These are phyloP conservation scores for Aspergillaceae sp. DNA, from an alignment of 2,329 filamentous ascomycete genomes.

Conservation along the genomic window DNA sequence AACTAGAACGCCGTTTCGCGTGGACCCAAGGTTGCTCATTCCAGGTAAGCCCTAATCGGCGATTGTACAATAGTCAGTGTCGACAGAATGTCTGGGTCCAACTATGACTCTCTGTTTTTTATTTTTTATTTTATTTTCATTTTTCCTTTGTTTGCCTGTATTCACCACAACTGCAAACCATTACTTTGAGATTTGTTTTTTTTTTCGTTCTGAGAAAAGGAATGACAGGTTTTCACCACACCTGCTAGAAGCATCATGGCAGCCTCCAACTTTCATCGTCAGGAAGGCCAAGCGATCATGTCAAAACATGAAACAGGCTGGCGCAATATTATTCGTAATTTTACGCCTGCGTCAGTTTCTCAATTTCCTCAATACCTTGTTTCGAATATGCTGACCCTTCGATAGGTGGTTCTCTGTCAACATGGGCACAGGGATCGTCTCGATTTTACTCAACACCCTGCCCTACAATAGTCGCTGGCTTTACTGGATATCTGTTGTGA, in stretches of 20 bases:
- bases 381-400: neutral
- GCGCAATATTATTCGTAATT: slow-evolving; percentile 22
- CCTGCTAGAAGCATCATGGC: too few species aligned
- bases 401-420: slow-evolving; percentile 28
- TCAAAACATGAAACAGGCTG: slow-evolving; percentile 20
- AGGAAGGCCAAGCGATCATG: neutral
- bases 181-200: too few species aligned
- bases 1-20: neutral
- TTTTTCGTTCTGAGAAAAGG: too few species aligned
- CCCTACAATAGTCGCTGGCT: slow-evolving; percentile 30
- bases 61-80: neutral
- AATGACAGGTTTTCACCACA: too few species aligned
- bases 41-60: neutral
- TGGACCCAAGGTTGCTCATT: neutral
- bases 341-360: slow-evolving; percentile 29
- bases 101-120: neutral
- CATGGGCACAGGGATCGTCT: slow-evolving; percentile 32
- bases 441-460: slow-evolving; percentile 25
- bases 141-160: too few species aligned
- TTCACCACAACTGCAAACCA: too few species aligned
- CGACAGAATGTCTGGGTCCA: neutral
- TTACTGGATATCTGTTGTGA: slow-evolving; percentile 25
- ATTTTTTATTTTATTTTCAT: too few species aligned
- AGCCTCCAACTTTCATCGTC: neutral
- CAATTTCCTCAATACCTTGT: neutral